Evolutionary conservation across 2,329 filamentous ascomycete species (phyloP).

Genomic region (Pseudogymnoascus sp.): DNA sequence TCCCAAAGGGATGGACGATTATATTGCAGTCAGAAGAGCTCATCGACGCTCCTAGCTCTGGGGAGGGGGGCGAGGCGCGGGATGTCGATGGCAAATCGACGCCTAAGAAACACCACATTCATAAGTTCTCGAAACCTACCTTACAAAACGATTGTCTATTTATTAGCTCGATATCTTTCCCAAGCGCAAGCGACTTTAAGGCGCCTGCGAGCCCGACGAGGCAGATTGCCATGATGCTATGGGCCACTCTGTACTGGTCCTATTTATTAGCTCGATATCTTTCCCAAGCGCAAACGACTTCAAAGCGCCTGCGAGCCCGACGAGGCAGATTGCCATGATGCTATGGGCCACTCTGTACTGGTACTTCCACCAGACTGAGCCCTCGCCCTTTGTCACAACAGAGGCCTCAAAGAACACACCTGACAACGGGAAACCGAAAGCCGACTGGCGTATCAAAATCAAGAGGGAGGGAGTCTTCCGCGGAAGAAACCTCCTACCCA

Average conservation of each 20-base stretch:
- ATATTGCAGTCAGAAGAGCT: conserved; percentile 62
- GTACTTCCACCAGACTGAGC: conserved; percentile 89
- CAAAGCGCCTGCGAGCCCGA: conserved; percentile 70
- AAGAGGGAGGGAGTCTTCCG: conserved; percentile 82
- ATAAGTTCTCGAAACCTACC: conserved; percentile 66
- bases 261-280: conserved; percentile 89
- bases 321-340: conserved; percentile 91
- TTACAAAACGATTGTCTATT: conserved; percentile 76
- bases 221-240: conserved; percentile 94
- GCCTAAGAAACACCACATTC: conserved; percentile 36
- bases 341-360: conserved; percentile 90
- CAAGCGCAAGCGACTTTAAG: conserved; percentile 71
- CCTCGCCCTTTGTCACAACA: conserved; percentile 54
- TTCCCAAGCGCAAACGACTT: conserved; percentile 74
- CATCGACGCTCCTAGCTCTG: conserved; percentile 25
- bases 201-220: conserved; percentile 72
- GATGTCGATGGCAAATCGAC: neutral
- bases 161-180: conserved; percentile 85
- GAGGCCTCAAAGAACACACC: conserved; percentile 58
- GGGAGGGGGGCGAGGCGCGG: conserved; percentile 24
- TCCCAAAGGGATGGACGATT: conserved; percentile 84
- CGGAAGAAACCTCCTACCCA: conserved; percentile 64
- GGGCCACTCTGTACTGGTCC: conserved; percentile 88
- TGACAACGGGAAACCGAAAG: conserved; percentile 61
- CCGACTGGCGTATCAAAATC: conserved; percentile 80